Base-by-base conservation (phyloP, 192 early-diverging fungal genomes). In the Nowakowskiella sp. region DNA sequence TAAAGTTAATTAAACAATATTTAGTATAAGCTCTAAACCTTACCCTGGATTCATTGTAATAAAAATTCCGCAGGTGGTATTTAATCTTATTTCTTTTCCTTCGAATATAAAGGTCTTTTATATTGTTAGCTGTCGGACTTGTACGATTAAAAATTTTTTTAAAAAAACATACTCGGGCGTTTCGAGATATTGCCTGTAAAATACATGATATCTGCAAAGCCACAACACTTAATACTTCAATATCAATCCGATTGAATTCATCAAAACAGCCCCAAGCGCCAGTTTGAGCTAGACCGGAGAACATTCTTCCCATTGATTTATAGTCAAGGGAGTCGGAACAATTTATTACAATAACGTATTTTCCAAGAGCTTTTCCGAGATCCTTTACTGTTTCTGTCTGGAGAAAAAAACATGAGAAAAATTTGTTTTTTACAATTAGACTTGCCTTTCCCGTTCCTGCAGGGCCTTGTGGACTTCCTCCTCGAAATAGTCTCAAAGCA, bases 231-330 rank as follows among this genome's bases (percentile, higher is more conserved):
- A 81, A 55, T 8, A 81, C 78, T 55, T 81, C 78, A 69, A 81
- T 81, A 52, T 81, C 74, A 55, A 81, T 81, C 23, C 78, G 65
- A 47, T 81, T 81, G 62, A 81, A 81, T 57, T 81, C 78, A 54
- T 81, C 78, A 50, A 81, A 81, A 49, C 76, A 78, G n/a, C 78
- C 74, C 78, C 78, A 81, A 21, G 78, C 78, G 21, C 78, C 78
- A 13, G 76, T 76, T 61, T 81, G 78, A 4, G 72, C 63, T 16
- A 81, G 63, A 44, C 78, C 78, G 25, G 72, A 70, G 47, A 81
- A 81, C 73, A 80, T 80, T 31, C 74, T 42, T 16, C 76, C 78
- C 36, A 81, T 81, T 1, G 70, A 74, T 27, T 81, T 81, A 50
- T 81, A 81, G 55, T 81, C 78, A 45, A 81, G 53, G 19, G 69